These are phyloP conservation scores for Ustilago trichophora DNA, from an alignment of 1,284 basidiomycete species.

Conservation along the genomic window DNA sequence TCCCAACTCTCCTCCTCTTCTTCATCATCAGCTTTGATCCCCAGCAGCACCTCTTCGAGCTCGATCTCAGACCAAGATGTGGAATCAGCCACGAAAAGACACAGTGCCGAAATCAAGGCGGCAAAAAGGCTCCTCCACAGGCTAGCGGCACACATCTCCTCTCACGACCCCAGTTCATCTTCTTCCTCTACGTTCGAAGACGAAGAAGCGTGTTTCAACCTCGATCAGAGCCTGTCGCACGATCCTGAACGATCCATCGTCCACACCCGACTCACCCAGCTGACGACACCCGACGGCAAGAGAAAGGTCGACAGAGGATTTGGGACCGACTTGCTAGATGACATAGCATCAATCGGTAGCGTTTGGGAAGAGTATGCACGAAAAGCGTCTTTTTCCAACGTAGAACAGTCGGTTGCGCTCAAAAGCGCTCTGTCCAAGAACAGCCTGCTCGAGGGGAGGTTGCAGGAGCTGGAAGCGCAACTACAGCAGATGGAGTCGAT, in stretches of 20 bases:
- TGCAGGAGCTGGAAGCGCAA: background rate
- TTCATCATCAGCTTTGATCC: no score
- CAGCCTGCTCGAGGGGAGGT: background rate
- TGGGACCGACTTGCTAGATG: conserved; percentile 29
- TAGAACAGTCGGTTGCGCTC: conserved; percentile 12
- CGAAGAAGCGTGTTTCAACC: background rate
- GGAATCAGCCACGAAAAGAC: background rate
- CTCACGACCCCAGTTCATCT: conserved; percentile 13
- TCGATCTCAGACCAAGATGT: no score
- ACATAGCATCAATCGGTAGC: conserved; percentile 7
- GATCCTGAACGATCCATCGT: conserved; percentile 27
- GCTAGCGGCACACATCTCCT: conserved; percentile 1
- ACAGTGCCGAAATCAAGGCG: conserved; percentile 5
- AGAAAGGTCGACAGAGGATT: conserved; percentile 2
- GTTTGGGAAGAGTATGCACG: conserved; percentile 14
- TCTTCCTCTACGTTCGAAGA: background rate
- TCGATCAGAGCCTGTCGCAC: conserved; percentile 24
- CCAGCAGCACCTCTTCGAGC: no score
- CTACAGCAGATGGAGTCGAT: background rate
- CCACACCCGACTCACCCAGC: conserved; percentile 1
- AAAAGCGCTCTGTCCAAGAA: background rate
- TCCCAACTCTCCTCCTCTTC: background rate
- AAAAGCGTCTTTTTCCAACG: conserved; percentile 1
- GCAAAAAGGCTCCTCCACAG: conserved; percentile 17
- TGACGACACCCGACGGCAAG: conserved; percentile 23